phyloP scores from a whole-genome alignment of 148 eudicot genomes.

The Persicaria maculosa region DNA sequence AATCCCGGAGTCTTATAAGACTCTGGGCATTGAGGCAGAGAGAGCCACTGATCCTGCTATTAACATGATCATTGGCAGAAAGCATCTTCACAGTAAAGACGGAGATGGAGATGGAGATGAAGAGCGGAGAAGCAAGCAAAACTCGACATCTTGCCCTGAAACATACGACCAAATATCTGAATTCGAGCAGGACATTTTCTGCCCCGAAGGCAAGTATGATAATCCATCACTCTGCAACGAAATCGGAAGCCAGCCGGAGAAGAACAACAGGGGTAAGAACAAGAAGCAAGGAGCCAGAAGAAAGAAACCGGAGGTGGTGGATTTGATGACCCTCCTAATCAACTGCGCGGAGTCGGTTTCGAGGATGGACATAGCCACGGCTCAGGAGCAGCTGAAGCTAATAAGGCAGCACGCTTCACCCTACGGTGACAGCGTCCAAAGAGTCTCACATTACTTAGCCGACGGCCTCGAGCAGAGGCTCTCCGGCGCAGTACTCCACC shows the following conservation, averaged over 20 bases:
- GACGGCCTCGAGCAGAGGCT: conserved; percentile 6
- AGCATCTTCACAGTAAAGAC: conserved; percentile 14
- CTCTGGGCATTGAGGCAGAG: not conserved
- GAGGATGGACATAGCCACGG: not conserved
- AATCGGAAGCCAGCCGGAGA: not conserved
- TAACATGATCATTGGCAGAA: not conserved
- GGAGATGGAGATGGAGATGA: conserved; percentile 20
- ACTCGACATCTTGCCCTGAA: conserved; percentile 19
- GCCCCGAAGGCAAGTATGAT: conserved; percentile 27
- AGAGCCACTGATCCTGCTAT: not conserved
- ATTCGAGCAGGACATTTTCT: conserved; percentile 38
- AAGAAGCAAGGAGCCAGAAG: not conserved
- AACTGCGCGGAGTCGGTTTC: conserved; percentile 7
- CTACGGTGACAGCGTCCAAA: conserved; percentile 3
- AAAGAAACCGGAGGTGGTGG: not conserved
- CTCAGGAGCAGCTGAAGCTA: not conserved
- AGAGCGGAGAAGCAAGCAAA: conserved; percentile 27
- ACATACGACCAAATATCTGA: conserved; percentile 31
- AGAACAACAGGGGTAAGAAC: not conserved
- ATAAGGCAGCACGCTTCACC: conserved; percentile 9
- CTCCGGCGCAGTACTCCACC: not conserved
- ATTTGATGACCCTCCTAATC: not conserved
- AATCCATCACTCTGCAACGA: conserved; percentile 20
- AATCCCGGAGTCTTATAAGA: not conserved
- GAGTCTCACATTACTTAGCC: conserved; percentile 1